Evolutionary conservation across 768 basidiomycete species (phyloP).

Genomic region (Sporobolomyces pararoseus): DNA sequence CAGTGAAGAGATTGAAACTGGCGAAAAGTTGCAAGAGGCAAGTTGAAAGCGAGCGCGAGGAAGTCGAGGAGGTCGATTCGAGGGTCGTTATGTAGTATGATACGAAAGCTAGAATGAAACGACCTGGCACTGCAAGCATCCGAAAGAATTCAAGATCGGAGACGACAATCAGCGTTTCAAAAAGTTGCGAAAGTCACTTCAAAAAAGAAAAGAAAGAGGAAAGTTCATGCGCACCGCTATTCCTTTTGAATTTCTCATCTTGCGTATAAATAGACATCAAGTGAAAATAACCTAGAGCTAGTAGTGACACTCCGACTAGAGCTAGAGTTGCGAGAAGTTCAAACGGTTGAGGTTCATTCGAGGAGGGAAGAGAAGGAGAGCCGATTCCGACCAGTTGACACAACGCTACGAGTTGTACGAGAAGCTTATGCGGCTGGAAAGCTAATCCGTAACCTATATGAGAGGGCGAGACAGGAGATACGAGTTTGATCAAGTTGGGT

Average conservation of each 20-base stretch:
- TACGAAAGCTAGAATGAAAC: conserved; percentile 3
- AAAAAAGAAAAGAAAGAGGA: neutral
- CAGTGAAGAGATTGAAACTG: conserved; percentile 2
- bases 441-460: neutral
- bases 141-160: no score
- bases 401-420: neutral
- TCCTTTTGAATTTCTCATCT: conserved; percentile 33
- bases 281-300: conserved; percentile 3
- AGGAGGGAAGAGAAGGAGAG: neutral
- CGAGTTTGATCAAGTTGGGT: neutral
- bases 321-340: no score
- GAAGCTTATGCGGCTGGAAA: neutral
- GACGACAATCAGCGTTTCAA: no score
- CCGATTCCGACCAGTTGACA: neutral
- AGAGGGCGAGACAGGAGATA: neutral
- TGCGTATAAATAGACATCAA: conserved; percentile 16
- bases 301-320: neutral
- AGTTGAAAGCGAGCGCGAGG: neutral
- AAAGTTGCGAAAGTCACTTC: no score
- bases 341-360: neutral
- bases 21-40: conserved; percentile 20
- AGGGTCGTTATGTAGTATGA: neutral
- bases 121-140: conserved; percentile 16
- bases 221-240: conserved; percentile 27
- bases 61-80: neutral